Evolutionary conservation across 495 filamentous ascomycete genomes (phyloP).

Genomic region (Evernia prunastri): DNA sequence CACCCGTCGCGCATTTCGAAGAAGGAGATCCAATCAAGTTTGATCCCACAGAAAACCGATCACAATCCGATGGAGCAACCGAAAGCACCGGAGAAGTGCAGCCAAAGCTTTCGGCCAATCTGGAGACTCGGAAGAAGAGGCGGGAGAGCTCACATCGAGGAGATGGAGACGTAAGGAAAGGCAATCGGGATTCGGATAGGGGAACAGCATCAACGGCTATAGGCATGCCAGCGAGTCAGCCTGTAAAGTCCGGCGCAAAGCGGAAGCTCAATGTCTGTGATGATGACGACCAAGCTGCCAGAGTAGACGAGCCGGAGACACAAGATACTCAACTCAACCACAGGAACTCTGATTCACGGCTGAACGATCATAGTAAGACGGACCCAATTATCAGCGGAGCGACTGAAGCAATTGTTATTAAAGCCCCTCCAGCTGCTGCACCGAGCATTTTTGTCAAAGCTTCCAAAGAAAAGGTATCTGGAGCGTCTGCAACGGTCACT

Average conservation of each 20-base stretch:
- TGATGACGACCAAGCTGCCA: constrained; percentile 37
- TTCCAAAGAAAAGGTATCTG: constrained; percentile 19
- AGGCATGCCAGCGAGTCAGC: constrained; percentile 1
- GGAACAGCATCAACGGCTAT: constrained; percentile 1
- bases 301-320: constrained; percentile 30
- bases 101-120: constrained; percentile 36
- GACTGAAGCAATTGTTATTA: neutral
- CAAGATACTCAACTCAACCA: constrained; percentile 48
- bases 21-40: constrained; percentile 57
- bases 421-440: constrained; percentile 6
- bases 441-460: neutral
- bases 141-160: constrained; percentile 37
- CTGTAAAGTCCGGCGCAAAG: constrained; percentile 49
- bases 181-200: neutral
- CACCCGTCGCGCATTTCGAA: constrained; percentile 57
- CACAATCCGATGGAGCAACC: constrained; percentile 5
- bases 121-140: constrained; percentile 47
- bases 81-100: constrained; percentile 17
- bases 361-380: neutral
- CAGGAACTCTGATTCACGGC: constrained; percentile 9
- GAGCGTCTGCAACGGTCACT: constrained; percentile 22
- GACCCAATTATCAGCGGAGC: constrained; percentile 12
- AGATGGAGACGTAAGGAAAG: constrained; percentile 9
- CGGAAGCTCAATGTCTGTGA: constrained; percentile 54
- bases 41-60: constrained; percentile 31